Evolutionary conservation across 116 monocot genomes (phyloP).

Genomic region (Zostera marina): DNA sequence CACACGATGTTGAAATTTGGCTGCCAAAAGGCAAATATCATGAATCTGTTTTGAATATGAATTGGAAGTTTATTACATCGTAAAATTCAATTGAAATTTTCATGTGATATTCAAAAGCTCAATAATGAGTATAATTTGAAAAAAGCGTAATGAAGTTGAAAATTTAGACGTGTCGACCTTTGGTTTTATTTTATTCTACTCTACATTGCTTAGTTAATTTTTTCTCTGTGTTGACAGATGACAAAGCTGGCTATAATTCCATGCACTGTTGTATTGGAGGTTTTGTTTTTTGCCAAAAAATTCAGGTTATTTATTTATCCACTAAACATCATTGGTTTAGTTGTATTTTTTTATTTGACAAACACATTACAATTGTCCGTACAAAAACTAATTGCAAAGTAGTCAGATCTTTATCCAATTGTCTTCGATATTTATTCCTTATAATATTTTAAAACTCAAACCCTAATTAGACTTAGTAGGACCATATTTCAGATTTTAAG

Average conservation of each 20-base stretch:
- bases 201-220: background rate
- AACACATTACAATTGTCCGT: too few relatives aligned
- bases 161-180: background rate
- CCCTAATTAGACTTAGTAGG: too few relatives aligned
- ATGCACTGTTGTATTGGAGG: constrained; percentile 63
- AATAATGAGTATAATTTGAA: background rate
- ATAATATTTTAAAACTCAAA: too few relatives aligned
- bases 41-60: background rate
- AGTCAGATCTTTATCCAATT: too few relatives aligned
- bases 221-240: constrained; percentile 32
- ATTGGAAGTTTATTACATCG: background rate
- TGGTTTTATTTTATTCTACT: background rate
- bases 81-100: background rate
- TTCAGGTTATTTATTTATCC: constrained; percentile 36
- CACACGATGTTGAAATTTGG: too few relatives aligned
- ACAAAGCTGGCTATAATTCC: constrained; percentile 82
- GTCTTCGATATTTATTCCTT: too few relatives aligned
- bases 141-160: background rate
- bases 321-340: too few relatives aligned
- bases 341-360: too few relatives aligned
- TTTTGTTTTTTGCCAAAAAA: constrained; percentile 56
- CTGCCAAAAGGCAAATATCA: background rate
- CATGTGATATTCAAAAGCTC: background rate
- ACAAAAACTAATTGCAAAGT: too few relatives aligned
- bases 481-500: too few relatives aligned